Evolutionary conservation across 1,284 basidiomycete genomes (phyloP), one percentile per base, ranked within the genome.

Genomic region (Cutaneotrichosporon mucoides): DNA sequence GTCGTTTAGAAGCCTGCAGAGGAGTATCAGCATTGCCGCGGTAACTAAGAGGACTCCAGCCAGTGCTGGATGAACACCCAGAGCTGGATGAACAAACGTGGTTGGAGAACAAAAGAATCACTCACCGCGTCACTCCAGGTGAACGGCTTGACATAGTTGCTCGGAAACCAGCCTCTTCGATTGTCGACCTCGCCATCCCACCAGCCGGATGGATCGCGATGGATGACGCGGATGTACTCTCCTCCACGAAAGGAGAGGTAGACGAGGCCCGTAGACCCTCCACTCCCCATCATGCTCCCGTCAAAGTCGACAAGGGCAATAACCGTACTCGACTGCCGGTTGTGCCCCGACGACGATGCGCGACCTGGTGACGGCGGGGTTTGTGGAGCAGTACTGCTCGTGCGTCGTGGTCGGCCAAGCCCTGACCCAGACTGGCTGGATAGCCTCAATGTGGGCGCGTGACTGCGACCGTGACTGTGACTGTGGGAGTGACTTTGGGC

Each of bases 151-250:
- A 80, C 78, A 64, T 81, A 83, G 63, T 82, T 83, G 66, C 90
- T 92, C n/a, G 95, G 95, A 77, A 98, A 98, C 95, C 95, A 99
- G n/a, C 96, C 96, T 68, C 92, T 81, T 56, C 86, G 67, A 5
- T 33, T 34, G 46, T 38, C 48, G 34, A 96, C 79, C 78, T 98
- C 92, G 9, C 96, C 95, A 73, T 99, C 94, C 95, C 95, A 98
- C 96, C 96, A 99, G 0, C 95, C 96, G 62, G 88, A 91, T 0
- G 83, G 66, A 77, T 98, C 93, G 64, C 87, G 84, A 70, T 90
- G 91, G 58, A 91, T 82, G 35, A 98, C 92, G 62, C 87, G 87
- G 62, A 99, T 93, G 55, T 95, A 83, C 73, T 98, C 89, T 1
- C 95, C 94, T 0, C 89, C 87, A 36, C 84, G 84, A 79, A 99